Conservation (phyloP, 2,329 filamentous ascomycete species). For the Zymoseptoria tritici region DNA sequence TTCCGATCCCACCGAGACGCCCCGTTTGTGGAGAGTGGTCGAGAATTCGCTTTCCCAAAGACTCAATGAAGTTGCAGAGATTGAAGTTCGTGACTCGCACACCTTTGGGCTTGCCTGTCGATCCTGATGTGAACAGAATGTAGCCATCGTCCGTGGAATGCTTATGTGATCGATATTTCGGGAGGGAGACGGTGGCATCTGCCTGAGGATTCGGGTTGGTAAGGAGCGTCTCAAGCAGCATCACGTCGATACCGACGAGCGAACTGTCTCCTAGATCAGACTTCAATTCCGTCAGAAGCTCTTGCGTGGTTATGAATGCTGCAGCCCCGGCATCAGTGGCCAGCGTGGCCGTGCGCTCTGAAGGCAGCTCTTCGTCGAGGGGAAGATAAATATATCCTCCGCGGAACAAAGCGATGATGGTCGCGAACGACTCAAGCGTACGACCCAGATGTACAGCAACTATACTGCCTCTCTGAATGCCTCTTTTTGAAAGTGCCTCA, state of each 20-base stretch:
- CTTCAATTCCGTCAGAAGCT: not conserved
- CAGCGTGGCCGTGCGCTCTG: constrained; percentile 8
- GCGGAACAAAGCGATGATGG: constrained; percentile 8
- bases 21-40: constrained; percentile 4
- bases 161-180: constrained; percentile 1
- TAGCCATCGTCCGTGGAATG: constrained; percentile 6
- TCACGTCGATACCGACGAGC: constrained; percentile 3
- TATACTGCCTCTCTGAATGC: not conserved
- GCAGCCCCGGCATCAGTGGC: constrained; percentile 7
- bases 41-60: constrained; percentile 9
- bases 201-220: not conserved
- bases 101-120: constrained; percentile 69
- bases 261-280: not conserved
- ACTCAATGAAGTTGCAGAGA: constrained; percentile 34
- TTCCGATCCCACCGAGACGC: constrained; percentile 7
- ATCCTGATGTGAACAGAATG: constrained; percentile 43
- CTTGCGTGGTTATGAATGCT: constrained; percentile 7
- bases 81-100: constrained; percentile 68
- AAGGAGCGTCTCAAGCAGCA: not conserved
- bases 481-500: not conserved
- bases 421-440: constrained; percentile 8
- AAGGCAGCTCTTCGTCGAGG: constrained; percentile 10
- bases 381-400: constrained; percentile 9
- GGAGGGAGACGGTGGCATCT: not conserved
- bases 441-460: constrained; percentile 5